Percentiles rank a stretch among this genome's conserved stretches.
These are phyloP conservation scores for Porphyrellus cyaneotinctus DNA, from an alignment of 768 basidiomycete species.

Conservation along the genomic window DNA sequence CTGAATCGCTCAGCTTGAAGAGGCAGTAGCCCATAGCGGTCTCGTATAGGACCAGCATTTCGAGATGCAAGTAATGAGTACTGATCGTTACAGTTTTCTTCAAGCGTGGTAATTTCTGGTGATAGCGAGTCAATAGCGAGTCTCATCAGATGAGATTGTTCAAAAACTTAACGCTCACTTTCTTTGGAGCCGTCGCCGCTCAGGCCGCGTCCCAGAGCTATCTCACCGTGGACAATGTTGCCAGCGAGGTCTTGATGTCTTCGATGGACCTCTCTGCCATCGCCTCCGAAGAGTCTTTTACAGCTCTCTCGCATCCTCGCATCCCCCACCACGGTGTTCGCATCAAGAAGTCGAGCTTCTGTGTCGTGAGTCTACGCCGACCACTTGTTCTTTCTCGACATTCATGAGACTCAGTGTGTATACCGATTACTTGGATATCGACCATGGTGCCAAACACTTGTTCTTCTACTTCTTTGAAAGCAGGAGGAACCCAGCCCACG, in stretches of 20 bases:
- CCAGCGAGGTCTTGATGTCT: not conserved
- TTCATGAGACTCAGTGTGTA: slow-evolving; percentile 33
- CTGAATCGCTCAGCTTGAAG: slow-evolving; percentile 90
- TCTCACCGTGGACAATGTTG: not conserved
- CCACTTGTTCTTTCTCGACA: not conserved
- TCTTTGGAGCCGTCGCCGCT: not conserved
- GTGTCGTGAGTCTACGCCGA: slow-evolving; percentile 31
- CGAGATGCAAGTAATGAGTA: slow-evolving; percentile 1
- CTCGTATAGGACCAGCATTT: slow-evolving; percentile 96
- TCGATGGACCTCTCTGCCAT: slow-evolving; percentile 25
- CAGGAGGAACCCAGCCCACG: slow-evolving; percentile 39
- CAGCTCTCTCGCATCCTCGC: slow-evolving; percentile 42
- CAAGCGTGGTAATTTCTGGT: slow-evolving; percentile 29
- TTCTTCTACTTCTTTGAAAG: slow-evolving; percentile 65
- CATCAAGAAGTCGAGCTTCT: slow-evolving; percentile 57
- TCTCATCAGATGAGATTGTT: too few relatives aligned
- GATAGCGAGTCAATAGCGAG: too few relatives aligned
- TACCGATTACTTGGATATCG: slow-evolving; percentile 45
- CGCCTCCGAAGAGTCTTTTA: slow-evolving; percentile 29
- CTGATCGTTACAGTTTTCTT: slow-evolving; percentile 26
- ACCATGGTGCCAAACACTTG: slow-evolving; percentile 47
- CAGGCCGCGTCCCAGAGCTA: slow-evolving; percentile 8
- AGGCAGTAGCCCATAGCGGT: slow-evolving; percentile 96
- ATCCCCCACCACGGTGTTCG: slow-evolving; percentile 54
- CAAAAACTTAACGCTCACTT: too few relatives aligned